These are phyloP conservation scores for Tolypocladium album DNA, from an alignment of 2,329 filamentous ascomycete genomes.

Conservation along the genomic window DNA sequence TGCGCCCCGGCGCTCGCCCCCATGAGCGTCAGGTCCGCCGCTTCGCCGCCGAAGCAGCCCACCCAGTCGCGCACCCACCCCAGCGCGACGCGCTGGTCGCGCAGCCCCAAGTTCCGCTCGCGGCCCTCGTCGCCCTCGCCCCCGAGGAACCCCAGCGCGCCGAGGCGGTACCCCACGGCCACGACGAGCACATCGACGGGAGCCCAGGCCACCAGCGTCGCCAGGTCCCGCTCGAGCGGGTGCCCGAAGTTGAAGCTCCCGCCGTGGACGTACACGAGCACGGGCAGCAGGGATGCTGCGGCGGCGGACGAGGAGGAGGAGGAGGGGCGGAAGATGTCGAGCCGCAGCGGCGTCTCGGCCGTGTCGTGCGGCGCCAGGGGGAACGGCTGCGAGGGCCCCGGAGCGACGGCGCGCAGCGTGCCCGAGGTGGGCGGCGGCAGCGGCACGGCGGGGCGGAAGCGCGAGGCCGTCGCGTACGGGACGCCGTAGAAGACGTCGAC, in stretches of 20 bases:
- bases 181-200: conserved; percentile 42
- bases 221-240: conserved; percentile 46
- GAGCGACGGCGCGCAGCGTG: conserved; percentile 21
- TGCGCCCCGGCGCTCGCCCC: conserved; percentile 53
- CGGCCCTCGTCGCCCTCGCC: conserved; percentile 38
- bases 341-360: conserved; percentile 41
- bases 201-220: conserved; percentile 48
- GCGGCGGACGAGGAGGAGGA: conserved; percentile 31
- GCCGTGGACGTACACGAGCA: conserved; percentile 53
- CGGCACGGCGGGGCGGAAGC: conserved; percentile 31
- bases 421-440: conserved; percentile 10
- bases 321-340: conserved; percentile 23
- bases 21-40: conserved; percentile 46
- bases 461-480: conserved; percentile 36
- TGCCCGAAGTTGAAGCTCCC: conserved; percentile 49
- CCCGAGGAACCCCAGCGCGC: conserved; percentile 58
- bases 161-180: conserved; percentile 53
- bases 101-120: conserved; percentile 53
- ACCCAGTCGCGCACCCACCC: conserved; percentile 53
- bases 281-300: no score
- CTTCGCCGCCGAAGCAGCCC: conserved; percentile 48
- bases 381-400: conserved; percentile 18
- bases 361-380: conserved; percentile 15
- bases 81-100: conserved; percentile 48
- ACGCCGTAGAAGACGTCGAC: conserved; percentile 39